Evolutionary conservation across 441 rosid genomes (phyloP), one percentile per base, ranked within the genome.

Genomic region (Brassica balearica): DNA sequence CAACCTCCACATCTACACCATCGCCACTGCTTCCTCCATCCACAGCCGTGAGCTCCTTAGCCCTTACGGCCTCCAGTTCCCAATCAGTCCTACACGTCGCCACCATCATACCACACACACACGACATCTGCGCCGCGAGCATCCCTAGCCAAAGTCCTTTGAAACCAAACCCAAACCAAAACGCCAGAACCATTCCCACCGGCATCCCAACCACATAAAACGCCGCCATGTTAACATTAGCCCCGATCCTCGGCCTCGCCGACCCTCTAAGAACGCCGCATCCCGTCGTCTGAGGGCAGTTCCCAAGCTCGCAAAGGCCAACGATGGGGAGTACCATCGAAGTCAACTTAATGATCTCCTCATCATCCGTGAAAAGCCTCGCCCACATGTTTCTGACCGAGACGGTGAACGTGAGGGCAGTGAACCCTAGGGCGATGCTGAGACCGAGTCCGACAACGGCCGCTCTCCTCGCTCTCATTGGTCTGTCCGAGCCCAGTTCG

Each of bases 271-370:
- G 77, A 1, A 93, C 92, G 0, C 99, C 99, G 29, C 99, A 95
- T 0, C 94, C 97, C 0, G 97, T 89, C 12, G 99, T 95, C 68
- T 95, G 98, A 2, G 98, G 99, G 78, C 98, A 93, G 78, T 95
- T 95, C 22, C 99, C 99, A 0, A 95, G 88, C 83, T 95, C 99
- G 66, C 99, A 93, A 0, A 95, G 85, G 4, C 97, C 98, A 20
- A 93, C 88, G 9, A 95, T 90, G 0, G 99, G 99, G 63, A 95
- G 56, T 61, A 84, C 97, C 9, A 84, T 72, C 2, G 91, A 84
- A 15, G 99, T 92, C 72, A 95, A 68, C 3, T 77, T 75, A 5
- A 89, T 82, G 46, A 93, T 91, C 32, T 91, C 96, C 22, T 75
- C 22, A 38, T 95, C 96, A 5, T 69, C 67, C 0, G 98, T 95